Conservation (phyloP, 2,329 filamentous ascomycete genomes). For the Pseudopithomyces maydicus region DNA sequence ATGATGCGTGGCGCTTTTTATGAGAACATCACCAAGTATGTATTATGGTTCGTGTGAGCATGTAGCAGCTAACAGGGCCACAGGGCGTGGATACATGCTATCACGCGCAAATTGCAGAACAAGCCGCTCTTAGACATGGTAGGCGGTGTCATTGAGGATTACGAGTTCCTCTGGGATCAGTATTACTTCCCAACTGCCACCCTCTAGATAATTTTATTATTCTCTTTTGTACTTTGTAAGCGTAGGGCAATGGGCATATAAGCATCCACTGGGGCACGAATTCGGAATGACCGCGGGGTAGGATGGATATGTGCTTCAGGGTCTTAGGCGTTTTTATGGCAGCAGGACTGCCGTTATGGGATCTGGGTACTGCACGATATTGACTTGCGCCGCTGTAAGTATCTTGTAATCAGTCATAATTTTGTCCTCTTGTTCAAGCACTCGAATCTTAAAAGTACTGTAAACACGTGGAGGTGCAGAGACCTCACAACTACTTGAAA, state of each 20-base stretch:
- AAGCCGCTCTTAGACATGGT: conserved; percentile 80
- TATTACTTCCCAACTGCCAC: conserved; percentile 85
- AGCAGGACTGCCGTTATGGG: conserved; percentile 11
- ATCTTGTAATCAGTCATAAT: neutral
- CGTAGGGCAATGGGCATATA: neutral
- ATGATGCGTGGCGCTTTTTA: conserved; percentile 96
- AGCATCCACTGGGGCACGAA: neutral
- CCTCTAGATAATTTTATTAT: conserved; percentile 41
- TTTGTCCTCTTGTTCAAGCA: neutral
- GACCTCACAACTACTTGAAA: no score
- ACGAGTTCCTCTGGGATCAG: conserved; percentile 97
- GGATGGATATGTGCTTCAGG: conserved; percentile 10
- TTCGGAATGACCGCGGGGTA: conserved; percentile 17
- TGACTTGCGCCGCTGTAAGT: neutral
- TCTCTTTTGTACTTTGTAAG: conserved; percentile 10
- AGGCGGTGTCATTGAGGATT: conserved; percentile 88
- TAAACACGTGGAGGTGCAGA: neutral
- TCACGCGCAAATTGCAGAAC: conserved; percentile 72
- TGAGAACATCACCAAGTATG: conserved; percentile 79
- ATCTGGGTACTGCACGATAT: neutral
- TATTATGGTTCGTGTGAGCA: neutral
- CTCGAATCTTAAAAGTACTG: neutral
- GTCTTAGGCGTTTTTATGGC: neutral
- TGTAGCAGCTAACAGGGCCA: conserved; percentile 20
- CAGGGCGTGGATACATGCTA: conserved; percentile 67